Evolutionary conservation across 176 grass and related monocot species (phyloP).

Genomic region (Elaeis guineensis): DNA sequence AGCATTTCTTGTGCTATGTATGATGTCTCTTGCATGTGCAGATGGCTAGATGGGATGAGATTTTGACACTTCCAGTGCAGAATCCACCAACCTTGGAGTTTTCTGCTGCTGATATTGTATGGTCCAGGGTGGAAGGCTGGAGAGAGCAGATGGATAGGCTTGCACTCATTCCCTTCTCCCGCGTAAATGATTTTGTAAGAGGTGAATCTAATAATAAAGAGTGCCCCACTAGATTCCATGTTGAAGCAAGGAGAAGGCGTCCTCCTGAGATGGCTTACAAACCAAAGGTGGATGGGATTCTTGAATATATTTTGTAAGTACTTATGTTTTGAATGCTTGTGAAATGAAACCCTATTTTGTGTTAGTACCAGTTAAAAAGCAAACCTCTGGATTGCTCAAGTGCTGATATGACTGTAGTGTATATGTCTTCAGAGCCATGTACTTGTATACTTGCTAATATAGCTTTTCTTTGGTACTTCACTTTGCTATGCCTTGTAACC

Average conservation of each 20-base stretch:
- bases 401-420: no score
- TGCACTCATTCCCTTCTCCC: constrained; percentile 81
- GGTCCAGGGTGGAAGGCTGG: constrained; percentile 94
- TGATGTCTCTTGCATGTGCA: not conserved
- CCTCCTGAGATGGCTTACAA: constrained; percentile 55
- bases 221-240: constrained; percentile 77
- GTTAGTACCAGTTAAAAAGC: not conserved
- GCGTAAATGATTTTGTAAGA: constrained; percentile 80
- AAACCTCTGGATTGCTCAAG: not conserved
- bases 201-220: constrained; percentile 86
- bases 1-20: no score
- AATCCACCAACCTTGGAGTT: constrained; percentile 72
- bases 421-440: no score
- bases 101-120: constrained; percentile 72
- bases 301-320: constrained; percentile 96
- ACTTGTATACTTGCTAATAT: no score
- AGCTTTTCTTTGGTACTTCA: no score
- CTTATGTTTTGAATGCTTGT: not conserved
- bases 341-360: constrained; percentile 4
- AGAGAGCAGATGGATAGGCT: constrained; percentile 83
- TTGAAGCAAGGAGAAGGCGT: constrained; percentile 75
- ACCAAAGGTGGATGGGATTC: constrained; percentile 96
- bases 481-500: no score
- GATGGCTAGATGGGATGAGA: constrained; percentile 98
- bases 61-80: constrained; percentile 86